Conservation (phyloP, 1,284 basidiomycete genomes). For the Exobasidium cylindrosporum region DNA sequence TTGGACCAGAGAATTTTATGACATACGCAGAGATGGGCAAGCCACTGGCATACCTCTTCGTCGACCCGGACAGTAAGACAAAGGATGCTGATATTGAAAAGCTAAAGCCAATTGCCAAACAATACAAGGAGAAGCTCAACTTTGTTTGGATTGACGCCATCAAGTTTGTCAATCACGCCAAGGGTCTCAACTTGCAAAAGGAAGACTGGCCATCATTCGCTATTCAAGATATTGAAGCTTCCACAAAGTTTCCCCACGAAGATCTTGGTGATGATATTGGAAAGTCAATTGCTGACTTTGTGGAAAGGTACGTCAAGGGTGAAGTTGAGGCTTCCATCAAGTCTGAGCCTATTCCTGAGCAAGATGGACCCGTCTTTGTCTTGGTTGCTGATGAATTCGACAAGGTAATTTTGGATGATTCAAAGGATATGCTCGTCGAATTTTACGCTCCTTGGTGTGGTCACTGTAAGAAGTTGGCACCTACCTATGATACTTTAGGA, state of each 20-base stretch:
- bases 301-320: conserved; percentile 69
- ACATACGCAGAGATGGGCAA: conserved; percentile 76
- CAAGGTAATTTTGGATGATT: conserved; percentile 71
- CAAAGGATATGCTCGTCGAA: conserved; percentile 92
- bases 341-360: conserved; percentile 71
- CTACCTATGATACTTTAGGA: conserved; percentile 86
- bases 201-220: conserved; percentile 89
- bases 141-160: conserved; percentile 97
- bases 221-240: conserved; percentile 77
- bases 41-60: conserved; percentile 91
- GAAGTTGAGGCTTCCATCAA: conserved; percentile 81
- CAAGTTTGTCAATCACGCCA: conserved; percentile 90
- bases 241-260: conserved; percentile 86
- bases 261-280: conserved; percentile 64
- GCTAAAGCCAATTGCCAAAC: conserved; percentile 73
- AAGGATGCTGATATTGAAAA: conserved; percentile 69
- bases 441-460: conserved; percentile 88
- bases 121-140: conserved; percentile 83
- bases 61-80: conserved; percentile 73
- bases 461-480: conserved; percentile 87
- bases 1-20: conserved; percentile 89
- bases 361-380: conserved; percentile 75
- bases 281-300: conserved; percentile 62
- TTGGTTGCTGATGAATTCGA: conserved; percentile 91
- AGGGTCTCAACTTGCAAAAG: conserved; percentile 78